phyloP scores from a whole-genome alignment of 805 yeast genomes.

The Pichia nanzhaoensis region DNA sequence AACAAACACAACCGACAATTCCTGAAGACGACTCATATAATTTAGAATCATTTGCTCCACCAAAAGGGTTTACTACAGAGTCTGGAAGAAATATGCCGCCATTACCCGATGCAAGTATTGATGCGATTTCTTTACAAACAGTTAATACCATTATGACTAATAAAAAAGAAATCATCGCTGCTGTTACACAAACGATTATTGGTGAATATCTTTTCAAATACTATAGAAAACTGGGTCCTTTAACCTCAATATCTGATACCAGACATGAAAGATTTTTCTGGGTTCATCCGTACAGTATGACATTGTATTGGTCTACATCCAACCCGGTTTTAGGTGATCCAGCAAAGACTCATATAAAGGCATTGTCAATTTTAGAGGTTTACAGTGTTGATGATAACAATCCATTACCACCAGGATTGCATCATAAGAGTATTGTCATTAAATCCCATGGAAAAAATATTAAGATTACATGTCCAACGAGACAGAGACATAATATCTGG shows the following conservation, averaged over 20 bases:
- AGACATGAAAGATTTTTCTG: slow-evolving; percentile 92
- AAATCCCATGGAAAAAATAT: slow-evolving; percentile 55
- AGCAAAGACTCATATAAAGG: slow-evolving; percentile 58
- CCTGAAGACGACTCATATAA: slow-evolving; percentile 14
- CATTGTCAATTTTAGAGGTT: slow-evolving; percentile 73
- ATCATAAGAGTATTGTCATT: slow-evolving; percentile 75
- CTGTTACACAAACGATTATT: slow-evolving; percentile 85
- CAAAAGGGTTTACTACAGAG: not conserved
- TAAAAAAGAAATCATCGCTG: slow-evolving; percentile 70
- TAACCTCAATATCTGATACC: slow-evolving; percentile 66
- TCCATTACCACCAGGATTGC: slow-evolving; percentile 84
- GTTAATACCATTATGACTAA: slow-evolving; percentile 61
- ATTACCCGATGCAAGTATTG: slow-evolving; percentile 6
- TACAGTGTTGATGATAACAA: slow-evolving; percentile 78
- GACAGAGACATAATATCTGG: slow-evolving; percentile 90
- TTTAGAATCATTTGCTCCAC: slow-evolving; percentile 9
- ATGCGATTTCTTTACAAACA: slow-evolving; percentile 21
- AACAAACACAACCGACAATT: slow-evolving; percentile 3
- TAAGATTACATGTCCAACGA: slow-evolving; percentile 80
- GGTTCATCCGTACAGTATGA: slow-evolving; percentile 91
- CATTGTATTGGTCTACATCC: slow-evolving; percentile 80
- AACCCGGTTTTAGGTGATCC: slow-evolving; percentile 75
- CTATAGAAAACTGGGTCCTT: slow-evolving; percentile 68
- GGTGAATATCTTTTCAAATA: slow-evolving; percentile 89
- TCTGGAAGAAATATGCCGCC: not conserved